These are phyloP conservation scores for Ogataea ramenticola DNA, from an alignment of 805 yeast genomes.

Conservation along the genomic window DNA sequence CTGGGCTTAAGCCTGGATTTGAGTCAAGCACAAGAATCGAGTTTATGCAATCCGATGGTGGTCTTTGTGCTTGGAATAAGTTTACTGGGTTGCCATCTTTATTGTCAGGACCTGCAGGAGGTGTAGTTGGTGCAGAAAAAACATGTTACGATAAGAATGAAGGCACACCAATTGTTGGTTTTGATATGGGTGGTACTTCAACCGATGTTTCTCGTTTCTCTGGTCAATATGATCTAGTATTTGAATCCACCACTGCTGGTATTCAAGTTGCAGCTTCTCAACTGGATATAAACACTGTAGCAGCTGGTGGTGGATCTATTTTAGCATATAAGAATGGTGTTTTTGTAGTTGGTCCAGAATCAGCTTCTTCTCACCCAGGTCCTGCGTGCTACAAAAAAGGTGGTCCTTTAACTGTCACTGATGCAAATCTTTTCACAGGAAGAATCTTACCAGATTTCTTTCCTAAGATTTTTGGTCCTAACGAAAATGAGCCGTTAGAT, in stretches of 20 bases:
- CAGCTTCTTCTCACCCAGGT: slow-evolving; percentile 28
- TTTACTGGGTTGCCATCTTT: slow-evolving; percentile 45
- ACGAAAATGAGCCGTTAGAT: slow-evolving; percentile 22
- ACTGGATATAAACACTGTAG: slow-evolving; percentile 16
- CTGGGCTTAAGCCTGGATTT: slow-evolving; percentile 23
- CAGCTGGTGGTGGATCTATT: slow-evolving; percentile 17
- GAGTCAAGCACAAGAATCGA: slow-evolving; percentile 26
- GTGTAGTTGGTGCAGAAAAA: slow-evolving; percentile 46
- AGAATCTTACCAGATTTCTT: slow-evolving; percentile 23
- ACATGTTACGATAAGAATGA: slow-evolving; percentile 35
- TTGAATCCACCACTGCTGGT: slow-evolving; percentile 22
- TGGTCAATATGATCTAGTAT: slow-evolving; percentile 14
- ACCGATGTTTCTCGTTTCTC: slow-evolving; percentile 23
- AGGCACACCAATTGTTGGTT: slow-evolving; percentile 16
- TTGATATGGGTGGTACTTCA: slow-evolving; percentile 27
- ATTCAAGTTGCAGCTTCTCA: slow-evolving; percentile 24
- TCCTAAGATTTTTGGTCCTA: slow-evolving; percentile 27
- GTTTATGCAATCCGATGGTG: slow-evolving; percentile 53
- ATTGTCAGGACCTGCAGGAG: slow-evolving; percentile 52
- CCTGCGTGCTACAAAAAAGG: slow-evolving; percentile 29
- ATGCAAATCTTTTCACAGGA: slow-evolving; percentile 26
- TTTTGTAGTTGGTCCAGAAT: slow-evolving; percentile 27
- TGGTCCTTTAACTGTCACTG: slow-evolving; percentile 28
- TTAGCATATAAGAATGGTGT: slow-evolving; percentile 9
- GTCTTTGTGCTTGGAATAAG: slow-evolving; percentile 41